A percentile compares a stretch with the other conserved stretches of the same genome.
These are phyloP conservation scores for Fusarium palustre DNA, from an alignment of 2,329 filamentous ascomycete species.

Conservation along the genomic window DNA sequence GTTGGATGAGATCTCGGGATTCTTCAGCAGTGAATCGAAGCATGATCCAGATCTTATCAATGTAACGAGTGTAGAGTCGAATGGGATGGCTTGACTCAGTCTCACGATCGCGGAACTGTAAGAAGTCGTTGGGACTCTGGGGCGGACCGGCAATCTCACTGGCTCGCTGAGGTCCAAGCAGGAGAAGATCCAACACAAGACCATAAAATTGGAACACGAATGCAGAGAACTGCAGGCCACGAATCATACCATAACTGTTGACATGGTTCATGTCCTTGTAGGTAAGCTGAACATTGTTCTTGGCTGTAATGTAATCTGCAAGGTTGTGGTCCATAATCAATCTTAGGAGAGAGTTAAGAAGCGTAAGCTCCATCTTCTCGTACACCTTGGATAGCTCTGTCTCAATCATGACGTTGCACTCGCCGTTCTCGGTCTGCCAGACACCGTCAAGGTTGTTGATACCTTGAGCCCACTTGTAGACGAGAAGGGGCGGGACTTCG, in stretches of 20 bases:
- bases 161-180: constrained; percentile 94
- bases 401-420: constrained; percentile 99
- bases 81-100: constrained; percentile 96
- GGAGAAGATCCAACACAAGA: constrained; percentile 89
- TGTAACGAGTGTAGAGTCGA: constrained; percentile 95
- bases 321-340: constrained; percentile 99
- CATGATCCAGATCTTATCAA: constrained; percentile 99
- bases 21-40: constrained; percentile 94
- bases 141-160: constrained; percentile 97
- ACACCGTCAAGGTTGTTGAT: constrained; percentile 98
- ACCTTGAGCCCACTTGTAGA: constrained; percentile 99
- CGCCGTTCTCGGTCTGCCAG: constrained; percentile 92
- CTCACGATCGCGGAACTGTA: constrained; percentile 94
- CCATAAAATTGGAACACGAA: constrained; percentile 99
- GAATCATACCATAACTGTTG: constrained; percentile 98
- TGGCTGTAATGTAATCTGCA: constrained; percentile 98
- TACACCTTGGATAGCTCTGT: constrained; percentile 99
- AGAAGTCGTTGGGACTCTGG: constrained; percentile 93
- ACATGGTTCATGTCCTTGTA: constrained; percentile 99
- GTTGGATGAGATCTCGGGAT: constrained; percentile 93
- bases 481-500: constrained; percentile 91
- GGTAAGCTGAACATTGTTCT: constrained; percentile 98
- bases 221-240: constrained; percentile 95
- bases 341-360: constrained; percentile 91
- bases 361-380: constrained; percentile 97